These are phyloP conservation scores for Cadophora gregata DNA, from an alignment of 2,329 filamentous ascomycete species.

Conservation along the genomic window DNA sequence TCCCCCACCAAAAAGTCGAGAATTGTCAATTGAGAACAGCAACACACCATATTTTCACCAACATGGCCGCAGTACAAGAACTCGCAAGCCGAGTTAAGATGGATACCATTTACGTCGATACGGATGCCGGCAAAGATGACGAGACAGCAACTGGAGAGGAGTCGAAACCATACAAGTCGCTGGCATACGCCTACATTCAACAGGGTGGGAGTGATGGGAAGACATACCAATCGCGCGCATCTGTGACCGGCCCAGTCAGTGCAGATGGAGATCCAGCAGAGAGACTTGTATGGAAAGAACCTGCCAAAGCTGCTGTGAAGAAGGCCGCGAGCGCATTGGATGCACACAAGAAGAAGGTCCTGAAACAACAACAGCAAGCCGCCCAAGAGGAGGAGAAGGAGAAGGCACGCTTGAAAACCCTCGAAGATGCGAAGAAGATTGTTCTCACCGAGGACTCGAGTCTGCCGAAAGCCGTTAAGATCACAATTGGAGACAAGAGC, in stretches of 20 bases:
- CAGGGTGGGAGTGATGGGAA: constrained; percentile 60
- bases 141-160: constrained; percentile 70
- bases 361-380: constrained; percentile 75
- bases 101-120: constrained; percentile 75
- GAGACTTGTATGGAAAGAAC: constrained; percentile 77
- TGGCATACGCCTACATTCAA: constrained; percentile 78
- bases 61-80: constrained; percentile 50
- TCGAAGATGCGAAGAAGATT: constrained; percentile 85
- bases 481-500: constrained; percentile 77
- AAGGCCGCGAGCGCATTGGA: constrained; percentile 80
- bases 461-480: constrained; percentile 75
- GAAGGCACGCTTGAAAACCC: constrained; percentile 68
- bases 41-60: constrained; percentile 20
- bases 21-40: constrained; percentile 32
- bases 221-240: constrained; percentile 73
- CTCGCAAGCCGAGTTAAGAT: constrained; percentile 57
- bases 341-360: constrained; percentile 81
- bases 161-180: constrained; percentile 79
- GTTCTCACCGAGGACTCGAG: constrained; percentile 71
- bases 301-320: constrained; percentile 83
- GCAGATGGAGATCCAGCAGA: constrained; percentile 68
- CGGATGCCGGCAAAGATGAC: constrained; percentile 77
- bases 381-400: constrained; percentile 76
- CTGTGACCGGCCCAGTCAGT: constrained; percentile 63
- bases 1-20: constrained; percentile 24